phyloP scores from a whole-genome alignment of 2,329 filamentous ascomycete genomes.

The Monosporascus sp. region DNA sequence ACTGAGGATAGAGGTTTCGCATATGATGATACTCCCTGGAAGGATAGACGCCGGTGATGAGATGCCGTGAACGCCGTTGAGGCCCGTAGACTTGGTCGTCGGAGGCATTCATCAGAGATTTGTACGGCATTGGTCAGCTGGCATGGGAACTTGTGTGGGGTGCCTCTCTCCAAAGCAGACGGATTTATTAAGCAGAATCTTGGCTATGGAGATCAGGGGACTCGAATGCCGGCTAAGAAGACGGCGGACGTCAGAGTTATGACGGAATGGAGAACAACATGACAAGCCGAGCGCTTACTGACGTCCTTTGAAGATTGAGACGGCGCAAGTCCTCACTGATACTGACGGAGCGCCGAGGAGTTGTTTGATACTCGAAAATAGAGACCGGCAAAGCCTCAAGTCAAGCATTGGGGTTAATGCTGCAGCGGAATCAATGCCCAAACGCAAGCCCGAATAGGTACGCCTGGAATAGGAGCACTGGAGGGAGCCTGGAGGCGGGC shows the following conservation, averaged over 20 bases:
- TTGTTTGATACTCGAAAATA: too few species aligned
- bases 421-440: too few species aligned
- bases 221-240: slow-evolving; percentile 18
- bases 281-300: not conserved
- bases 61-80: slow-evolving; percentile 2
- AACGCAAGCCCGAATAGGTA: too few species aligned
- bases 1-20: not conserved
- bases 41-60: not conserved
- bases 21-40: not conserved
- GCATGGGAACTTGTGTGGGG: not conserved
- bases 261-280: not conserved
- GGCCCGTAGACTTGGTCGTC: slow-evolving; percentile 2
- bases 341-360: not conserved
- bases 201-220: slow-evolving; percentile 24
- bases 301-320: too few species aligned
- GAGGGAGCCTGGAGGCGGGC: not conserved
- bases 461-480: not conserved
- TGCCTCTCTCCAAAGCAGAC: slow-evolving; percentile 1
- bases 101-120: slow-evolving; percentile 5
- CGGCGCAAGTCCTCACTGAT: too few species aligned
- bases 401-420: too few species aligned
- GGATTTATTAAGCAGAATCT: slow-evolving; percentile 2
- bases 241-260: not conserved
- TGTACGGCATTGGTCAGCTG: slow-evolving; percentile 6
- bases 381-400: too few species aligned